Evolutionary conservation across 371 early-diverging fungal species (phyloP).

Genomic region (Rhizomucor pusillus): DNA sequence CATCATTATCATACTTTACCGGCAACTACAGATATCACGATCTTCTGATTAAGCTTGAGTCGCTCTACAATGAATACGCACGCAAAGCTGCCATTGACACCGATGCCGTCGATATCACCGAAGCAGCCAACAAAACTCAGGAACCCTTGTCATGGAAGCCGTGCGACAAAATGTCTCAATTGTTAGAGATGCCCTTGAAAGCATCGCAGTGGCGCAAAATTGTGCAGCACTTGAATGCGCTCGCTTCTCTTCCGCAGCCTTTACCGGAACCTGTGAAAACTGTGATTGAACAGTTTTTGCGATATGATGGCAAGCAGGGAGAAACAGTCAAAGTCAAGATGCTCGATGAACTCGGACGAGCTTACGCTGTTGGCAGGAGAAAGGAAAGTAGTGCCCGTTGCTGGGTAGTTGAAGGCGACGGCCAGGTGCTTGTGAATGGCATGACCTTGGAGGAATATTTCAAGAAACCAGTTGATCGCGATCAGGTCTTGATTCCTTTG

Average conservation of each 20-base stretch:
- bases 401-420: constrained; percentile 80
- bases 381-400: constrained; percentile 83
- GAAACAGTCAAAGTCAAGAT: constrained; percentile 26
- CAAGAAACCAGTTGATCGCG: constrained; percentile 59
- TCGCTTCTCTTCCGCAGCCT: constrained; percentile 54
- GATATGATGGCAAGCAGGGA: constrained; percentile 27
- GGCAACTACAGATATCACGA: constrained; percentile 82
- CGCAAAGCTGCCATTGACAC: constrained; percentile 1
- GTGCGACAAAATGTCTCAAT: constrained; percentile 52
- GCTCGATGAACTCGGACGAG: constrained; percentile 77
- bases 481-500: constrained; percentile 76
- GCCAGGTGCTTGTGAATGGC: constrained; percentile 85
- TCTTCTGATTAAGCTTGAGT: constrained; percentile 69
- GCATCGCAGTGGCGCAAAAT: constrained; percentile 68
- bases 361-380: constrained; percentile 79
- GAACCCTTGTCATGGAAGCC: constrained; percentile 51
- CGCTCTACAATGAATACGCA: constrained; percentile 50
- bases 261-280: constrained; percentile 45
- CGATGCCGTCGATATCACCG: background rate
- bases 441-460: constrained; percentile 76
- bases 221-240: constrained; percentile 45
- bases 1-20: constrained; percentile 84
- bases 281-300: constrained; percentile 42
- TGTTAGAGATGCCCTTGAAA: constrained; percentile 57
- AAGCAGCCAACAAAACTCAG: constrained; percentile 14